These are phyloP conservation scores for Mycena epipterygia DNA, from an alignment of 768 basidiomycete species.

Conservation along the genomic window DNA sequence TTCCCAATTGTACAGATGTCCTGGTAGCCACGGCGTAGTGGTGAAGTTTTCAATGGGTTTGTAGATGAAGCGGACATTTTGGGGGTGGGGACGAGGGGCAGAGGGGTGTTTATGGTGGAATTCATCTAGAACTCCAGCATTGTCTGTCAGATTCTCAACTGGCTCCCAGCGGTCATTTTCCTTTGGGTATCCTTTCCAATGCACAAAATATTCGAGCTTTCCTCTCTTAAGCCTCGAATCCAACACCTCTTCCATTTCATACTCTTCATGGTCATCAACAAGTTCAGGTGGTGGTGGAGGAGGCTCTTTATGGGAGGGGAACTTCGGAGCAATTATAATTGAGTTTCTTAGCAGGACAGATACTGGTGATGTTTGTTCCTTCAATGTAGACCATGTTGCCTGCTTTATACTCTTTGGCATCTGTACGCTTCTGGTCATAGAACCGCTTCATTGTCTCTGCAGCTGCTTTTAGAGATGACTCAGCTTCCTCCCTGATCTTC, in stretches of 20 bases:
- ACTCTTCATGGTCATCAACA: slow-evolving; percentile 7
- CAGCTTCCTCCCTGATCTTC: slow-evolving; percentile 33
- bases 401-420: slow-evolving; percentile 16
- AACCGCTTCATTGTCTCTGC: slow-evolving; percentile 38
- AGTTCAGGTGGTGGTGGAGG: slow-evolving; percentile 10
- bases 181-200: slow-evolving; percentile 39
- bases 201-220: slow-evolving; percentile 25
- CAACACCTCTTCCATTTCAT: slow-evolving; percentile 32
- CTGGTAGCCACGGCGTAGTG: not conserved
- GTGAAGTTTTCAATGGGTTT: not conserved
- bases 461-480: slow-evolving; percentile 32
- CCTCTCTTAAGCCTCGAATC: slow-evolving; percentile 14
- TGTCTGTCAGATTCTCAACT: slow-evolving; percentile 1
- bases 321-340: slow-evolving; percentile 5
- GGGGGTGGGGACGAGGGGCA: too few relatives aligned
- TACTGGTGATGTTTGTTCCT: slow-evolving; percentile 33
- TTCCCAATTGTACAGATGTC: slow-evolving; percentile 5
- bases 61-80: not conserved
- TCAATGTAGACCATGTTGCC: slow-evolving; percentile 43
- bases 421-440: slow-evolving; percentile 17
- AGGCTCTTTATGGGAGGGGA: slow-evolving; percentile 26
- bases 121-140: not conserved
- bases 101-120: slow-evolving; percentile 19
- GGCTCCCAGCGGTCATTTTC: slow-evolving; percentile 40
- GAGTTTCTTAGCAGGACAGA: slow-evolving; percentile 32